phyloP scores from a whole-genome alignment of 257 asterid species.

The Coffea eugenioides region DNA sequence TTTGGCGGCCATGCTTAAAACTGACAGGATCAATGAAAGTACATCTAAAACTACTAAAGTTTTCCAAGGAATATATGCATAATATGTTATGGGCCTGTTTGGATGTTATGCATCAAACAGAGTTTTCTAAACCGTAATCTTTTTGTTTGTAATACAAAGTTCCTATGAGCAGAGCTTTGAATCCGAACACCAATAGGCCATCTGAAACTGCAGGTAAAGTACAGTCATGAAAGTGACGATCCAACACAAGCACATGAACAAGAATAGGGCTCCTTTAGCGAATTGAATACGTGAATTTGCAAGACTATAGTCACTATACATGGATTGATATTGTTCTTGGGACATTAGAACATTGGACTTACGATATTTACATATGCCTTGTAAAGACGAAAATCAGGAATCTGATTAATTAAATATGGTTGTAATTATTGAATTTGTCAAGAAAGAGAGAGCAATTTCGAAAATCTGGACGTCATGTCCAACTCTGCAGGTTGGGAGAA shows the following conservation, averaged over 20 bases:
- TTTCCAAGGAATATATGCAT: not conserved
- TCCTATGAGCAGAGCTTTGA: conserved; percentile 23
- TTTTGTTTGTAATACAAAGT: not conserved
- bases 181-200: not conserved
- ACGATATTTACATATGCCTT: not conserved
- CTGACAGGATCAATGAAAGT: conserved; percentile 14
- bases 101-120: not conserved
- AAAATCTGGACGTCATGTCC: not conserved
- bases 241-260: not conserved
- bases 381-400: not conserved
- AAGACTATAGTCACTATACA: not conserved
- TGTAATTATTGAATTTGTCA: too few species aligned
- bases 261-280: not conserved
- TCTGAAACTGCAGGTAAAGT: not conserved
- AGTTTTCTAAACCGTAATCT: not conserved
- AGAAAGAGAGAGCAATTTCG: not conserved
- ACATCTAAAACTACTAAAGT: not conserved
- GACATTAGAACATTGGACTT: not conserved
- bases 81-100: not conserved
- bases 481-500: not conserved
- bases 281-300: not conserved
- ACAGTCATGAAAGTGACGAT: not conserved
- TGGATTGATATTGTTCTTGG: not conserved
- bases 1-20: conserved; percentile 13
- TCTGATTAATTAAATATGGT: not conserved